Evolutionary conservation across 177 flowering plant genomes (phyloP).

Genomic region (Vitis hybrid): DNA sequence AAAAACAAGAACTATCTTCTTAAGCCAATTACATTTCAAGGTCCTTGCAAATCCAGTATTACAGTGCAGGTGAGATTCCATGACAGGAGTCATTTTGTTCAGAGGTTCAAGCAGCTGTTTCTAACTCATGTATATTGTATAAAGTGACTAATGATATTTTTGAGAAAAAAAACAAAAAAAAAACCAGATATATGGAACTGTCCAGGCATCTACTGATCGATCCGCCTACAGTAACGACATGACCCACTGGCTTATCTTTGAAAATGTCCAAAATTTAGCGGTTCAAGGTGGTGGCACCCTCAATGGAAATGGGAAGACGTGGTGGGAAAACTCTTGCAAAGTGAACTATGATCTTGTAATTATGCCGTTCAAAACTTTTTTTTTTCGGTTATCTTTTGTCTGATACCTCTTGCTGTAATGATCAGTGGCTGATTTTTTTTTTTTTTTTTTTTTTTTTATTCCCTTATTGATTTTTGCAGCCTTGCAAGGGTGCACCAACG

Average conservation of each 20-base stretch:
- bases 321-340: constrained; percentile 94
- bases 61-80: constrained; percentile 31
- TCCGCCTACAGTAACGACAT: constrained; percentile 42
- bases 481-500: constrained; percentile 81
- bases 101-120: too few relatives aligned
- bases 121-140: too few relatives aligned
- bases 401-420: neutral
- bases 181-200: constrained; percentile 54
- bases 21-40: constrained; percentile 54
- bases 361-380: neutral
- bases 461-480: constrained; percentile 46
- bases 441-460: constrained; percentile 1
- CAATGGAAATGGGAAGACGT: constrained; percentile 76
- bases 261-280: constrained; percentile 36
- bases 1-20: constrained; percentile 44
- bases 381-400: neutral
- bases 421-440: constrained; percentile 5
- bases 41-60: constrained; percentile 64
- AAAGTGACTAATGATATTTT: neutral
- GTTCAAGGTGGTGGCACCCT: constrained; percentile 80
- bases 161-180: neutral
- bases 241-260: constrained; percentile 62
- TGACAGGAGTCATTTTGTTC: too few relatives aligned
- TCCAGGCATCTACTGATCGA: constrained; percentile 44
- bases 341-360: constrained; percentile 45